Base-by-base conservation (phyloP, 495 filamentous ascomycete species). In the Penicillium lividum region DNA sequence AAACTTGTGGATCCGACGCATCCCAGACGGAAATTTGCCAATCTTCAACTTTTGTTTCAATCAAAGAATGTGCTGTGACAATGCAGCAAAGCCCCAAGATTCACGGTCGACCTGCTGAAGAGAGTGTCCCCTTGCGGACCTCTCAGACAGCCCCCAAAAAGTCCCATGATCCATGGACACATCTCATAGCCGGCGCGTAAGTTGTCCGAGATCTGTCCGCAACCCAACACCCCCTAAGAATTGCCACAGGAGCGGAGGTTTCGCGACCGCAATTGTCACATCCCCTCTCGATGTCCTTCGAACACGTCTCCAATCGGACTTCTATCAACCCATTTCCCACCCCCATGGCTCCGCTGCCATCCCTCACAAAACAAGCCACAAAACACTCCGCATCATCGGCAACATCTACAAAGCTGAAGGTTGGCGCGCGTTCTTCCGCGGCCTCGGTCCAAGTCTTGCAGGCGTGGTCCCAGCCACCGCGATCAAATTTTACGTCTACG, bases 401-500 rank as follows among this genome's bases (percentile, higher is more conserved):
- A 80, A 87, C 43, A 91, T 96, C 29, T 87, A 92, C 66, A 84
- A 80, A 25, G 69, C 83, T 27, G 92, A 96, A 72, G 92, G 92
- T 33, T 89, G 85, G 82, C 81, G 90, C 42, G 89, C 91, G 2
- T 80, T 96, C 2, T 96, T 96, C 81, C 92, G 92, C 66, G 92
- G 92, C 8, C 82, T 96, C 1, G 92, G 91, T 0, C 92, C 92
- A 9, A 96, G 93, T 69, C 81, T 96, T 4, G 80, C 92, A 30
- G 92, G 92, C 34, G 91, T 96, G 6, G 87, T 96, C 13, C 92
- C 92, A 7, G 92, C 92, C 50, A 83, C 89, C 38, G 84, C 89
- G 18, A 93, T 95, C 67, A 93, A 93, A 67, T 96, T 96, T 69
- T 94, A 87, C 71, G 84, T 87, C 18, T 96, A 96, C 68, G 91